Evolutionary conservation across 106 monocot genomes (phyloP).

Genomic region (Amphibolis antarctica): DNA sequence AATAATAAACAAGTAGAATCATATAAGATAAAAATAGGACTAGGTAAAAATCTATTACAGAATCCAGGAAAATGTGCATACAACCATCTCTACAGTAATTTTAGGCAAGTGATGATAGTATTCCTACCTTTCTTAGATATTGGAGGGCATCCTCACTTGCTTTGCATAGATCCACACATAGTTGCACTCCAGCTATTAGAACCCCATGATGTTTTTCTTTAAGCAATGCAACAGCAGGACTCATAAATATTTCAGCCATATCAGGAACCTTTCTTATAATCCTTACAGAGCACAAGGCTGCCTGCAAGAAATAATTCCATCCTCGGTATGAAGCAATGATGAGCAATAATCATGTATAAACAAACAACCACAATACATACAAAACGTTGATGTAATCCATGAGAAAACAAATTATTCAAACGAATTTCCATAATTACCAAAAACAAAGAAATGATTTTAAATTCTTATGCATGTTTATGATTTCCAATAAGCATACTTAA

Average conservation of each 20-base stretch:
- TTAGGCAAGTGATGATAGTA: not conserved
- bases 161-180: slow-evolving; percentile 87
- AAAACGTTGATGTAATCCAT: not conserved
- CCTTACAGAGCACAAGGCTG: slow-evolving; percentile 94
- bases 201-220: slow-evolving; percentile 99
- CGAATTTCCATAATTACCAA: no score
- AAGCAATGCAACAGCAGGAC: slow-evolving; percentile 54
- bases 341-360: not conserved
- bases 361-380: not conserved
- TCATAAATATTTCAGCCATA: slow-evolving; percentile 87
- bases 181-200: slow-evolving; percentile 78
- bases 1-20: no score
- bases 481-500: no score
- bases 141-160: slow-evolving; percentile 59
- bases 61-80: not conserved
- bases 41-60: not conserved
- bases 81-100: not conserved
- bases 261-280: slow-evolving; percentile 97
- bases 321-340: not conserved
- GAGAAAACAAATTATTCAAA: not conserved
- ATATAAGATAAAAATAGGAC: not conserved
- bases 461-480: no score
- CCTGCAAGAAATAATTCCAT: slow-evolving; percentile 27
- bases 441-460: no score
- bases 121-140: slow-evolving; percentile 76